Evolutionary conservation across 73 alveolate species (phyloP), one percentile per base, ranked within the genome.

Genomic region (Paramecium octaurelia): DNA sequence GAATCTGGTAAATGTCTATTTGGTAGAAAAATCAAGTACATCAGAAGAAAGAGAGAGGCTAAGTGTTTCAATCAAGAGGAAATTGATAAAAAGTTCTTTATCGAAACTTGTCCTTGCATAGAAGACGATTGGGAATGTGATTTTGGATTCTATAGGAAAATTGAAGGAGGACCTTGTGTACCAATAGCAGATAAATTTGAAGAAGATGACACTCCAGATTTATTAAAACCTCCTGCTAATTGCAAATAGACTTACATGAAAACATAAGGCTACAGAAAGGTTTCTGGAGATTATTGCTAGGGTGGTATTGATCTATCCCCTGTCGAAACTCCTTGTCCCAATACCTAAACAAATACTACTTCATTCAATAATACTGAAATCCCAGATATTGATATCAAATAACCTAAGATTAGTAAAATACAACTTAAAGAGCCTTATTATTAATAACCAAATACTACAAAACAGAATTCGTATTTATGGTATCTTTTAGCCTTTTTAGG

Each of bases 61-160:
- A 88, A 95, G 42, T 96, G 99, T 86, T 93, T 92, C 93, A 96
- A 96, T 87, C 87, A 94, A 11, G 96, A 94, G 77, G 97, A 95
- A 34, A 87, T 87, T 7, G 98, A 96, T 58, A 85, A 93, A 85
- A 85, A 73, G 57, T 93, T 94, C 46, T 34, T 93, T 42, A 70
- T 92, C 58, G 95, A 88, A 43, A 92, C 92, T 85, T 96, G 99
- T 36, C 94, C 85, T 24, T 96, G 99, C 84, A 96, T 97, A 29
- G 97, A 96, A 24, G 91, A 70, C 71, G 99, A 96, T 89, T 96
- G 92, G 84, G 97, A 95, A 76, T 96, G 99, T 88, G 99, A 96
- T 84, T 64, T 64, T 50, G 97, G 97, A 6, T 96, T 64, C 85
- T 75, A 54, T 20, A 75, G 96, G 71, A 93, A 90, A 34, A 60